phyloP scores from a whole-genome alignment of 208 protist species.

The Leishmania arabica region DNA sequence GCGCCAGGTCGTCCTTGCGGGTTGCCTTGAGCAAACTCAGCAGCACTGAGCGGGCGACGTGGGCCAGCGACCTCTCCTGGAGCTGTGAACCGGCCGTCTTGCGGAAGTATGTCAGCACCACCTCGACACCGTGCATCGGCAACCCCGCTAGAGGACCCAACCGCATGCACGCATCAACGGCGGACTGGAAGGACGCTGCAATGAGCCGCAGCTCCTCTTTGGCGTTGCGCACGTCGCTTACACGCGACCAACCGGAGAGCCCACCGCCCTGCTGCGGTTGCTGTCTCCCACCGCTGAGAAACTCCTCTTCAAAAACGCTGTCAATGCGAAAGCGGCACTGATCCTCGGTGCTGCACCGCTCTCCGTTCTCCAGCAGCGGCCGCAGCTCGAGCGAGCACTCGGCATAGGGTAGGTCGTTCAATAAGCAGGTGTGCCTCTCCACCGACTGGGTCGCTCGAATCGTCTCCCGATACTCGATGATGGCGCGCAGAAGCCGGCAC shows the following conservation, averaged over 20 bases:
- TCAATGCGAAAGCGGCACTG: slow-evolving; percentile 57
- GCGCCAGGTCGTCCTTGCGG: slow-evolving; percentile 36
- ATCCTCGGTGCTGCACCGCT: slow-evolving; percentile 17
- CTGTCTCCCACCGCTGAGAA: slow-evolving; percentile 7
- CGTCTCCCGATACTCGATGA: slow-evolving; percentile 89
- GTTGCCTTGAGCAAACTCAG: slow-evolving; percentile 45
- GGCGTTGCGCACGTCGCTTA: slow-evolving; percentile 43
- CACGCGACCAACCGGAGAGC: slow-evolving; percentile 12
- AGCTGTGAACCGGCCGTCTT: slow-evolving; percentile 52
- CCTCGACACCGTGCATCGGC: slow-evolving; percentile 74
- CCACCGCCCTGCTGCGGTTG: background rate
- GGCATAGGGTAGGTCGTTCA: slow-evolving; percentile 74
- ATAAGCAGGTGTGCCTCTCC: slow-evolving; percentile 29
- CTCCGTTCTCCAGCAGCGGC: slow-evolving; percentile 45
- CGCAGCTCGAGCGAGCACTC: slow-evolving; percentile 59
- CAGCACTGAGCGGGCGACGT: slow-evolving; percentile 56
- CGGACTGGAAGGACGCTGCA: slow-evolving; percentile 42
- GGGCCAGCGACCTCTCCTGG: slow-evolving; percentile 44
- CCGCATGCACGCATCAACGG: slow-evolving; percentile 53
- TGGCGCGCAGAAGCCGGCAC: slow-evolving; percentile 82
- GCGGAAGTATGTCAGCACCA: slow-evolving; percentile 61
- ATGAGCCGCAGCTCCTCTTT: slow-evolving; percentile 47
- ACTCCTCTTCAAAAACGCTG: slow-evolving; percentile 40
- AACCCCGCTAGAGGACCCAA: slow-evolving; percentile 72
- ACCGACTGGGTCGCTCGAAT: slow-evolving; percentile 28